Conservation (phyloP, 176 grass and related monocot species). For the Carex scoparia region DNA sequence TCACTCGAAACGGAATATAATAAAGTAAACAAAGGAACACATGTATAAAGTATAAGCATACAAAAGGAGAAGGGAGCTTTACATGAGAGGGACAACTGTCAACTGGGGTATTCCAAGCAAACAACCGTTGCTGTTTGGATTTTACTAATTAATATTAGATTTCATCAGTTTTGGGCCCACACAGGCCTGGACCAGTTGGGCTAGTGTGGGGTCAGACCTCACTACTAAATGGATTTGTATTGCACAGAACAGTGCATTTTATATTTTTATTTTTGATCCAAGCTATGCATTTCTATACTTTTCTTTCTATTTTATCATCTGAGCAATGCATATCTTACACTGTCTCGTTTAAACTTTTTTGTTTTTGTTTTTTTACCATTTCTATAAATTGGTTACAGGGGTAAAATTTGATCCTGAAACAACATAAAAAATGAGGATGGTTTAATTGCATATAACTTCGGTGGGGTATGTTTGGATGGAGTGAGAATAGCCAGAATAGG, state of each 20-base stretch:
- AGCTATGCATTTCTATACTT: too few species aligned
- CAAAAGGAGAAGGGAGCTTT: not conserved
- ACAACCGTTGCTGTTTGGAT: not conserved
- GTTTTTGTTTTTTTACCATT: not conserved
- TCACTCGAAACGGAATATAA: not conserved
- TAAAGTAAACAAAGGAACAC: not conserved
- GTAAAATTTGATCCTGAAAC: not conserved
- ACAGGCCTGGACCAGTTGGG: not conserved
- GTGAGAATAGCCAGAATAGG: too few species aligned
- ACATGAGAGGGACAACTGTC: not conserved
- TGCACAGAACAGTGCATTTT: too few species aligned
- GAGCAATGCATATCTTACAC: too few species aligned
- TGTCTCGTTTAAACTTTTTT: too few species aligned
- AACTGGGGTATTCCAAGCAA: not conserved
- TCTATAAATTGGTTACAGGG: not conserved
- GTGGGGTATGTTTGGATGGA: not conserved
- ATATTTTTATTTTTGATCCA: too few species aligned
- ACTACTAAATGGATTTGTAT: not conserved
- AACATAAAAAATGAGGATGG: not conserved
- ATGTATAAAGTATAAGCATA: not conserved
- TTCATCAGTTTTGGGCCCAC: not conserved
- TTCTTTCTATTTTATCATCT: too few species aligned
- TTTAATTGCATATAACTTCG: not conserved
- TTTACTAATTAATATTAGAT: not conserved
- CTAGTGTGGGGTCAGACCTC: not conserved